Conservation (phyloP, 345 rosid species). For the Raphanus sativus region DNA sequence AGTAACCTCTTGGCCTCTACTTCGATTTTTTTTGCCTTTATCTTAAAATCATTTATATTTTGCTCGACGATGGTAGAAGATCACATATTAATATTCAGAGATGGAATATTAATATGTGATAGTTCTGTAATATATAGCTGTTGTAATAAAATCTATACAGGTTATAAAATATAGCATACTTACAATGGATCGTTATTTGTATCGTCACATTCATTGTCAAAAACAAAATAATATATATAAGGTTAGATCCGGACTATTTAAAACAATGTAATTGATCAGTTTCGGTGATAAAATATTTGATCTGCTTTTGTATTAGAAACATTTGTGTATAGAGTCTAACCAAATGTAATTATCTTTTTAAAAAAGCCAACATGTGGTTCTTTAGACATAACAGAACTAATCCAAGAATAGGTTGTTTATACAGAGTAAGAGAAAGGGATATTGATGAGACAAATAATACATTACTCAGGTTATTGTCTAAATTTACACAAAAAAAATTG, state of each 20-base stretch:
- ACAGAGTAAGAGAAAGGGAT: slow-evolving; percentile 22
- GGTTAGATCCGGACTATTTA: not conserved
- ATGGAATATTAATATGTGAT: too few relatives aligned
- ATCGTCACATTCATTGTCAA: slow-evolving; percentile 1
- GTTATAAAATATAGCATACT: not conserved
- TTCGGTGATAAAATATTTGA: not conserved
- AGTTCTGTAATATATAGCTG: slow-evolving; percentile 21
- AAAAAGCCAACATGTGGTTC: slow-evolving; percentile 2
- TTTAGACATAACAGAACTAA: slow-evolving; percentile 5
- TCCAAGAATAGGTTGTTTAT: slow-evolving; percentile 23
- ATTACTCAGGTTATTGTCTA: slow-evolving; percentile 39
- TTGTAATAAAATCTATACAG: not conserved
- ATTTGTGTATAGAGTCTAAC: not conserved
- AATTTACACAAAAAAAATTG: slow-evolving; percentile 33
- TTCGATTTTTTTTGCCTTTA: not conserved
- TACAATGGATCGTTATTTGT: slow-evolving; percentile 3
- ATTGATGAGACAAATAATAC: slow-evolving; percentile 25
- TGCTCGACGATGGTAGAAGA: not conserved
- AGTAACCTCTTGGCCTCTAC: slow-evolving; percentile 8
- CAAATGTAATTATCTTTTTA: not conserved
- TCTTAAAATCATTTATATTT: not conserved
- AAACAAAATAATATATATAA: not conserved
- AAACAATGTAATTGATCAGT: not conserved
- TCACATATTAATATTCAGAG: not conserved
- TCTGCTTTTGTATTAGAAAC: not conserved